Percentiles rank a stretch among this genome's conserved stretches.
phyloP scores from a whole-genome alignment of 2,329 filamentous ascomycete genomes.

The Colletotrichum paranaense region DNA sequence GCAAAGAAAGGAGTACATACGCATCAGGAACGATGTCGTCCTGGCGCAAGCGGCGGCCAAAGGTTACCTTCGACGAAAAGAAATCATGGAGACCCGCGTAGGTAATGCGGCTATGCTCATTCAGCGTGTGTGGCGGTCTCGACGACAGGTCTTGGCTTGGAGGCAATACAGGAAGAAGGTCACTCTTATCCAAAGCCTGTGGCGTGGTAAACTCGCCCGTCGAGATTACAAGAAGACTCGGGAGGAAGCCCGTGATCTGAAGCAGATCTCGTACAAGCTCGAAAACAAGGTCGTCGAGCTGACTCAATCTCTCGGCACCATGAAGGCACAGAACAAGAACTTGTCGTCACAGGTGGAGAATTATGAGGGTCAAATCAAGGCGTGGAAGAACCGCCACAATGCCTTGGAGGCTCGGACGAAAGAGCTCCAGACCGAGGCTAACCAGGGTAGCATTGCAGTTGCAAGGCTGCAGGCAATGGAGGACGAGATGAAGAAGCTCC shows the following conservation, averaged over 20 bases:
- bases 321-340: constrained; percentile 95
- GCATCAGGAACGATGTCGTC: constrained; percentile 85
- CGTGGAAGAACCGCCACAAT: constrained; percentile 93
- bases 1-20: constrained; percentile 83
- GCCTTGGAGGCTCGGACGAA: constrained; percentile 89
- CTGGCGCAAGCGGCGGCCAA: constrained; percentile 91
- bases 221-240: constrained; percentile 89
- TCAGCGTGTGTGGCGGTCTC: constrained; percentile 88
- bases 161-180: constrained; percentile 90
- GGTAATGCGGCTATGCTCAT: constrained; percentile 93
- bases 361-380: constrained; percentile 95
- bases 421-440: constrained; percentile 95
- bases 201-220: constrained; percentile 86
- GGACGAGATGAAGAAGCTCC: constrained; percentile 93
- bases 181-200: constrained; percentile 89
- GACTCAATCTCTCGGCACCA: constrained; percentile 90
- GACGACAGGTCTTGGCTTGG: constrained; percentile 83
- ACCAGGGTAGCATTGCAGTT: constrained; percentile 95
- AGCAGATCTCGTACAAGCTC: constrained; percentile 99
- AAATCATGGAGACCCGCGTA: constrained; percentile 92
- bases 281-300: constrained; percentile 99
- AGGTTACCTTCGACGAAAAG: constrained; percentile 89
- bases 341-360: constrained; percentile 90
- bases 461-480: constrained; percentile 93
- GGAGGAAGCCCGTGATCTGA: constrained; percentile 96